phyloP scores from a whole-genome alignment of 257 asterid species.

The Solanum dulcamara region DNA sequence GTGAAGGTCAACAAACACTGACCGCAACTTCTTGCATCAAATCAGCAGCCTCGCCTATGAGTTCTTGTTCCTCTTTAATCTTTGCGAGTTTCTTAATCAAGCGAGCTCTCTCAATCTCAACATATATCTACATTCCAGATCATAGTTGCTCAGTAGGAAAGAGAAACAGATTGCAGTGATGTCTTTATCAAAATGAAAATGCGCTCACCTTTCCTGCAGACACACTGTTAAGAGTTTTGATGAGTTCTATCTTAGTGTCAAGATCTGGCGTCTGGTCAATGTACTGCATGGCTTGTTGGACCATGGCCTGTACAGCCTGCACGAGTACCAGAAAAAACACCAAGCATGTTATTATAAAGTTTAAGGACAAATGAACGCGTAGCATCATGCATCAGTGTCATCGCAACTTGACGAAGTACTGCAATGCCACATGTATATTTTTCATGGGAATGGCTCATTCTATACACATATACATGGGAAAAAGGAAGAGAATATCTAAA shows the following conservation, averaged over 20 bases:
- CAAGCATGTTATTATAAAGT: background rate
- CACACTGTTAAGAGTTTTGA: constrained; percentile 77
- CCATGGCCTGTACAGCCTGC: constrained; percentile 98
- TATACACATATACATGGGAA: background rate
- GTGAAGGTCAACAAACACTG: constrained; percentile 12
- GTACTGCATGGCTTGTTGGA: constrained; percentile 87
- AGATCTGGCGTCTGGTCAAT: constrained; percentile 94
- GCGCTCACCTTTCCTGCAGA: constrained; percentile 86
- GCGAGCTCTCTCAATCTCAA: constrained; percentile 97
- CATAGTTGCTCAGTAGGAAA: background rate
- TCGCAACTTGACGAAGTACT: background rate
- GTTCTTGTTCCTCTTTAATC: constrained; percentile 87
- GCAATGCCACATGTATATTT: background rate
- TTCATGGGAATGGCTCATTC: background rate
- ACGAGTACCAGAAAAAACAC: background rate
- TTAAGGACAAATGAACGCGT: background rate
- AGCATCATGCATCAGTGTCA: background rate
- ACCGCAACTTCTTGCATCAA: constrained; percentile 99
- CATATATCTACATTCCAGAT: constrained; percentile 53
- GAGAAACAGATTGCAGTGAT: background rate
- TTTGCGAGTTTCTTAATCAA: constrained; percentile 87
- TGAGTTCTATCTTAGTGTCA: constrained; percentile 79
- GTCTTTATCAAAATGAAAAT: background rate
- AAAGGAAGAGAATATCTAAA: background rate
- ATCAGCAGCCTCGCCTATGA: constrained; percentile 89